These are phyloP conservation scores for Hyaloscypha hepaticicola DNA, from an alignment of 495 filamentous ascomycete genomes.

Conservation along the genomic window DNA sequence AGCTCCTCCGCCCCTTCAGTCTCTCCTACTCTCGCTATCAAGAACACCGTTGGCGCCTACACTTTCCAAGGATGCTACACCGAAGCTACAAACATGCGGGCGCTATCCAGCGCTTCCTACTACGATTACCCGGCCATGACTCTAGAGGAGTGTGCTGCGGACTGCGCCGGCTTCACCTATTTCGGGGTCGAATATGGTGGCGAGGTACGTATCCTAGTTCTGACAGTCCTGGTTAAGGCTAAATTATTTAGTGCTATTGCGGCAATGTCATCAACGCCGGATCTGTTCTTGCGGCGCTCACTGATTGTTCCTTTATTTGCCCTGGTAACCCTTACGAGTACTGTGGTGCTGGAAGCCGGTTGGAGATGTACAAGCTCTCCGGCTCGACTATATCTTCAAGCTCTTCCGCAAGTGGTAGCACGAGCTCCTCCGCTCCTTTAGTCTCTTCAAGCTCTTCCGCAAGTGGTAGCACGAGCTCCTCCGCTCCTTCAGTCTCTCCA, in stretches of 20 bases:
- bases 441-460: neutral
- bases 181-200: slow-evolving; percentile 42
- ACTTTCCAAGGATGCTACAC: slow-evolving; percentile 30
- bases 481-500: slow-evolving; percentile 32
- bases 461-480: no score
- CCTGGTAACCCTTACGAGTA: slow-evolving; percentile 38
- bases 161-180: slow-evolving; percentile 24
- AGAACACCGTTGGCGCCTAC: slow-evolving; percentile 25
- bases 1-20: neutral
- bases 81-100: slow-evolving; percentile 26
- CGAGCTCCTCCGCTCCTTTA: neutral
- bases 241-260: slow-evolving; percentile 40
- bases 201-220: slow-evolving; percentile 25
- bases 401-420: slow-evolving; percentile 37
- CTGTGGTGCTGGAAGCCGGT: slow-evolving; percentile 39
- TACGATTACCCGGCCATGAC: slow-evolving; percentile 32
- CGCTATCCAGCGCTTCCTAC: slow-evolving; percentile 16
- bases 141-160: slow-evolving; percentile 24
- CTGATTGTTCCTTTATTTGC: slow-evolving; percentile 49
- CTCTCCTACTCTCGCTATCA: slow-evolving; percentile 35
- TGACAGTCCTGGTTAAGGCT: neutral
- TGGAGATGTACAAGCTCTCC: slow-evolving; percentile 11
- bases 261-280: slow-evolving; percentile 43
- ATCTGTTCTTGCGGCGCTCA: slow-evolving; percentile 38
- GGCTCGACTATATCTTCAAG: neutral